These are phyloP conservation scores for Blastobotrys petasosporus DNA, from an alignment of 1,139 yeast genomes.

Conservation along the genomic window DNA sequence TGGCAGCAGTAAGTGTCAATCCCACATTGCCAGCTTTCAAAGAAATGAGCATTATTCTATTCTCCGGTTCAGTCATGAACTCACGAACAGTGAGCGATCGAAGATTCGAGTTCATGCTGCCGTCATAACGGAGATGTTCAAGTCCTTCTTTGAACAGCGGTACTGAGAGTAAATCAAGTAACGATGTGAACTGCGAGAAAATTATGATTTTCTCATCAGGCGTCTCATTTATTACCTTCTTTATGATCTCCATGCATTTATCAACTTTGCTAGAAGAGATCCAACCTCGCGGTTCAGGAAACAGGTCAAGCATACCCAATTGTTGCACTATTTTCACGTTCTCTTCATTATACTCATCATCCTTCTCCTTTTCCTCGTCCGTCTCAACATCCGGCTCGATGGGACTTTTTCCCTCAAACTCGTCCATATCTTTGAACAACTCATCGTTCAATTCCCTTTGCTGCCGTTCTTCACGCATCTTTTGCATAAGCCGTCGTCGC, in stretches of 20 bases:
- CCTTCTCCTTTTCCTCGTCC: constrained; percentile 5
- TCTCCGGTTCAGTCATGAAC: constrained; percentile 53
- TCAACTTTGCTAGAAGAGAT: constrained; percentile 41
- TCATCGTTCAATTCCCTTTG: background rate
- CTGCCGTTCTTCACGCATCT: constrained; percentile 4
- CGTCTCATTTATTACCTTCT: constrained; percentile 37
- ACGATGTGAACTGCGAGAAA: constrained; percentile 78
- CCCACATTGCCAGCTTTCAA: constrained; percentile 93
- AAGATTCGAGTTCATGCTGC: constrained; percentile 62
- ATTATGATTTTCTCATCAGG: constrained; percentile 65
- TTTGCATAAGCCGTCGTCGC: constrained; percentile 2
- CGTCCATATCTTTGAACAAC: constrained; percentile 5
- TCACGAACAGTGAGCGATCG: constrained; percentile 57
- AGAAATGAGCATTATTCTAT: constrained; percentile 60
- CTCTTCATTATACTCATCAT: constrained; percentile 8
- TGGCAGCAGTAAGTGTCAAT: constrained; percentile 84
- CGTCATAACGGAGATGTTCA: constrained; percentile 64
- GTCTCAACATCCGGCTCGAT: constrained; percentile 1
- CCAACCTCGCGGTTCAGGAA: constrained; percentile 31
- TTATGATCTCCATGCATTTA: constrained; percentile 43
- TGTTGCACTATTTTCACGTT: constrained; percentile 18
- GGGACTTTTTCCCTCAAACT: background rate
- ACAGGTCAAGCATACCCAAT: constrained; percentile 24
- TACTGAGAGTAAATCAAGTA: constrained; percentile 63
- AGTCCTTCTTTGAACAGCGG: constrained; percentile 47